Evolutionary conservation across 2,329 filamentous ascomycete genomes (phyloP).

Genomic region (Teratosphaeria pseudoeucalypti): DNA sequence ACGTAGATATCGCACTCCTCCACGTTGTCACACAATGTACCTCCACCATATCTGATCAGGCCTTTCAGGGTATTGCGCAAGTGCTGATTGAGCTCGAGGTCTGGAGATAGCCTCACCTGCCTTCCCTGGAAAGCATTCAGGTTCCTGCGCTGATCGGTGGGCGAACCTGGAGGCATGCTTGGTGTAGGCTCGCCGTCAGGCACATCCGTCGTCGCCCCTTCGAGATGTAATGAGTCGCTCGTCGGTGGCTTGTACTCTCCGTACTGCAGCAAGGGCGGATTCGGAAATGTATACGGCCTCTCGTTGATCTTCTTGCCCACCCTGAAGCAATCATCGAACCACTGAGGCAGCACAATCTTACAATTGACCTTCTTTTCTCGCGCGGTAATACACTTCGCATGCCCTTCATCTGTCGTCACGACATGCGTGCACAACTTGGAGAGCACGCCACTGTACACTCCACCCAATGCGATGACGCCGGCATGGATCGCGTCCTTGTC

Average conservation of each 20-base stretch:
- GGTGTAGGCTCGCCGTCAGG: conserved; percentile 15
- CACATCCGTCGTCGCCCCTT: conserved; percentile 52
- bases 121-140: conserved; percentile 68
- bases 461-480: conserved; percentile 80
- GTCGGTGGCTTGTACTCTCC: conserved; percentile 8
- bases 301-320: conserved; percentile 87
- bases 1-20: conserved; percentile 72
- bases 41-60: conserved; percentile 63
- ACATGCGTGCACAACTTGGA: conserved; percentile 76
- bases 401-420: conserved; percentile 66
- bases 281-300: conserved; percentile 69
- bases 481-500: conserved; percentile 91
- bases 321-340: conserved; percentile 95
- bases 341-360: conserved; percentile 87
- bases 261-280: conserved; percentile 64
- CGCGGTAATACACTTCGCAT: conserved; percentile 58
- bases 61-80: conserved; percentile 57
- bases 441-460: conserved; percentile 62
- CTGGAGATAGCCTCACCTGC: conserved; percentile 63
- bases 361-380: conserved; percentile 55
- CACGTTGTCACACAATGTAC: conserved; percentile 54
- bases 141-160: conserved; percentile 38
- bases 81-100: conserved; percentile 60
- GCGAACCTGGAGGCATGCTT: conserved; percentile 31
- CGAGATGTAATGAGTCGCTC: conserved; percentile 39